A percentile compares a stretch with the other conserved stretches of the same genome.
These are phyloP conservation scores for Silene latifolia DNA, from an alignment of 148 eudicot genomes.

Conservation along the genomic window DNA sequence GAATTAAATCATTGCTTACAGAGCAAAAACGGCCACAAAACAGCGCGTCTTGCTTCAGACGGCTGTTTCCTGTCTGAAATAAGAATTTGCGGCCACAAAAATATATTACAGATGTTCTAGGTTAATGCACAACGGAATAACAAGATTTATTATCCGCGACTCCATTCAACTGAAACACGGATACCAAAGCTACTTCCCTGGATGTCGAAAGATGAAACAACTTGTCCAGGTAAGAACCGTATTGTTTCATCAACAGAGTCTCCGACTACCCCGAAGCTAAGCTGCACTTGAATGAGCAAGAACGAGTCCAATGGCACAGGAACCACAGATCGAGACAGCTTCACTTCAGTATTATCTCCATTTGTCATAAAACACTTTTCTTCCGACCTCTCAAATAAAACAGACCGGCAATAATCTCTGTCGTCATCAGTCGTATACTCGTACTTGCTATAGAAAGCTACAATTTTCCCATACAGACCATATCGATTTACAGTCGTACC, in stretches of 20 bases:
- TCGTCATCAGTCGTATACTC: neutral
- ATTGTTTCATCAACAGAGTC: neutral
- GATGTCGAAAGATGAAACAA: neutral
- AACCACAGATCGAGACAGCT: neutral
- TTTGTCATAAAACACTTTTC: neutral
- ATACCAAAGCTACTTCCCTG: neutral
- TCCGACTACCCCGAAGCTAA: neutral
- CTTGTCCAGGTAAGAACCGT: neutral
- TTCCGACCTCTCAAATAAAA: constrained; percentile 1
- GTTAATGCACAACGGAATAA: too few species aligned
- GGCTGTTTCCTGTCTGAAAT: too few species aligned
- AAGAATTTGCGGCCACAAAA: too few species aligned
- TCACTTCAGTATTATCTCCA: neutral
- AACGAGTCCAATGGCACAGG: neutral
- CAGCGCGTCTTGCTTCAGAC: too few species aligned
- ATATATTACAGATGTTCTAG: too few species aligned
- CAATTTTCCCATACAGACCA: neutral
- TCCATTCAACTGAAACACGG: too few species aligned
- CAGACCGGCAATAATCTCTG: neutral
- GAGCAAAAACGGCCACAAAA: too few species aligned
- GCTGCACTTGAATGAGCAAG: neutral
- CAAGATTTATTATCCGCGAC: too few species aligned
- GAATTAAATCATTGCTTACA: too few species aligned
- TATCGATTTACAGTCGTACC: too few species aligned
- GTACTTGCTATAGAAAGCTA: neutral